These are phyloP conservation scores for Aegilops sharonensis DNA, from an alignment of 176 grass and related monocot genomes.

Conservation along the genomic window DNA sequence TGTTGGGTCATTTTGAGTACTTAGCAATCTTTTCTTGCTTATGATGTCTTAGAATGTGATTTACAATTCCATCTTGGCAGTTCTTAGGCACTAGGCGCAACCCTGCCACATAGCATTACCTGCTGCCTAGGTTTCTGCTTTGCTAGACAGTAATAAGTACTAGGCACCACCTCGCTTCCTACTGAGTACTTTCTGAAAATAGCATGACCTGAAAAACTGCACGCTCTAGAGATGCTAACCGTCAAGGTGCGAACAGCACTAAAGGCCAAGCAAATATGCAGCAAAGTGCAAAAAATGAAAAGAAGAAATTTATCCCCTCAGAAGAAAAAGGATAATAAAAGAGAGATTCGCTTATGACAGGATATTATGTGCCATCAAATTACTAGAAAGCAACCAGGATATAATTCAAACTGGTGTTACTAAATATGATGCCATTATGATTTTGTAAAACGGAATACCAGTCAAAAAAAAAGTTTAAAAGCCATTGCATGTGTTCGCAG, in stretches of 20 bases:
- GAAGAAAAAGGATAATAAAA: not conserved
- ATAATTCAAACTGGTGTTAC: too few species aligned
- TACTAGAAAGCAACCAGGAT: not conserved
- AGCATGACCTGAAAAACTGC: not conserved
- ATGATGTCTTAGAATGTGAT: not conserved
- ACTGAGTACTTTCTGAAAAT: not conserved
- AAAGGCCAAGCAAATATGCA: not conserved
- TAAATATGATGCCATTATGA: constrained; percentile 4
- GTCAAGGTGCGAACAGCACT: not conserved
- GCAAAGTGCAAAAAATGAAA: constrained; percentile 1
- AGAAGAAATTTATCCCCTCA: not conserved
- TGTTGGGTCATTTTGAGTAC: not conserved
- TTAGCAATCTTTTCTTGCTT: not conserved
- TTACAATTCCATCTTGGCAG: not conserved
- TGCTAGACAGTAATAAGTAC: not conserved
- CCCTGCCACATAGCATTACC: too few species aligned
- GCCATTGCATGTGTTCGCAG: not conserved
- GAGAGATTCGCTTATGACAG: not conserved
- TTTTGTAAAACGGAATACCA: not conserved
- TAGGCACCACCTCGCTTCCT: not conserved
- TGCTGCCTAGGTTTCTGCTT: not conserved
- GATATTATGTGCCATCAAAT: not conserved
- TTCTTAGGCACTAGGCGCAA: not conserved
- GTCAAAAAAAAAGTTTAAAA: not conserved
- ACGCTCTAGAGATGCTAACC: not conserved